Base-by-base conservation (phyloP, 2,329 filamentous ascomycete genomes). In the Elsinoe batatas region DNA sequence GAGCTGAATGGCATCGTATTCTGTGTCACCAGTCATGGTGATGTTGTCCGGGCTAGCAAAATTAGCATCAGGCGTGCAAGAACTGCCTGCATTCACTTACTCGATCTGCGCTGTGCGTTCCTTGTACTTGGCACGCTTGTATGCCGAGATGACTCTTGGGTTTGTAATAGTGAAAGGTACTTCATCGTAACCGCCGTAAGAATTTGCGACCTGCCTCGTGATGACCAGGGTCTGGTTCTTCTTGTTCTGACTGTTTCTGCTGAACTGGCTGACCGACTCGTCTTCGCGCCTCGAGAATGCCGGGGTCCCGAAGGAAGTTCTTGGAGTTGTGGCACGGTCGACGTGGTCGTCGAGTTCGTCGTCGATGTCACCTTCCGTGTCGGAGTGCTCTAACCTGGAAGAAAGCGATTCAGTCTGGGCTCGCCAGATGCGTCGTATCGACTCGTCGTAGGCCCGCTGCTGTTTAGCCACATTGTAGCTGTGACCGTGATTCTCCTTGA, bases 381-480 rank as follows among this genome's bases (percentile, higher is more conserved):
- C 88, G 32, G 88, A 88, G 58, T 88, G 84, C 58, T 89, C 84
- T 46, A 84, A 79, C 1, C 74, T 74, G 57, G 93, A 87, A 5
- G 84, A 84, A 5, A 97, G 76, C 53, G 85, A 91, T 12, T 80
- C 73, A 69, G 86, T 88, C 69, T 97, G 91, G 61, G 86, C 84
- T 58, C 89, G 84, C 93, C 93, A 98, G 59, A 97, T 96, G 58
- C 88, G 83, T 56, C 84, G 82, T 62, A 98, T 96, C 18, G 89
- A 89, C 54, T 91, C 85, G 62, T 94, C 89, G 68, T 98, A 98
- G 64, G 89, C 87, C 59, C 83, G 84, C 65, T 97, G 89, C 69
- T 98, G 93, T 62, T 88, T 85, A 66, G 91, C 93, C 58, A 98
- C 93, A 61, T 98, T 98, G 74, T 98, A 98, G 63, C 88, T 91